Evolutionary conservation across 352 stramenopile genomes (phyloP), one percentile per base, ranked within the genome.

Genomic region (Aphanomyces invadans): DNA sequence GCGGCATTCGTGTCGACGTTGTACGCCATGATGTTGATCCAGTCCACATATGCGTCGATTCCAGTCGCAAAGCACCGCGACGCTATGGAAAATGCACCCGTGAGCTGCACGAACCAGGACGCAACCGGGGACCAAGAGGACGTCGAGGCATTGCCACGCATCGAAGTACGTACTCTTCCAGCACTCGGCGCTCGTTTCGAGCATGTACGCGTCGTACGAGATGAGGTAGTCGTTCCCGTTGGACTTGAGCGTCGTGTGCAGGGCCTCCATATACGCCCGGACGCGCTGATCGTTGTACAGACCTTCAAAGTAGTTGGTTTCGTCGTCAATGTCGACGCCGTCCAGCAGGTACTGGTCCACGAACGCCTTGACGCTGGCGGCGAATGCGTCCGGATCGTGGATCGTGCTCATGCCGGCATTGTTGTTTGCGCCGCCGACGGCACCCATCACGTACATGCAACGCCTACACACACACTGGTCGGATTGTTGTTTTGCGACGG

Each of bases 1-100:
- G 44, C 56, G 2, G 69, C 70, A 49, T 88, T 72, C 29, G 71
- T 11, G 23, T 87, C 76, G 38, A 89, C 77, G 60, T 92, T 92
- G 74, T 92, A 92, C 44, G 83, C 80, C 83, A 92, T 92, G 68
- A 92, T 83, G 70, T 92, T 89, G 48, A 92, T 67, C 83, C 83
- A 92, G 69, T 90, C 80, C 23, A 90, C 73, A 26, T 79, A 80
- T n/a, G 74, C 53, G 28, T 90, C 62, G 3, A 89, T 62, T 26
- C 56, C 70, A 3, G 65, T 70, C 1, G 83, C 80, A 62, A 92
- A 92, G 65, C 83, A 92, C 1, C 83, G 75, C 31, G 77, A 70
- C n/a, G n/a, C n/a, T n/a, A n/a, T n/a, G n/a, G n/a, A n/a, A n/a
- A n/a, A n/a, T n/a, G n/a, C n/a, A n/a, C n/a, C n/a, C n/a, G n/a